Conservation (phyloP, 495 filamentous ascomycete species). For the Rhizodiscina lignyota region DNA sequence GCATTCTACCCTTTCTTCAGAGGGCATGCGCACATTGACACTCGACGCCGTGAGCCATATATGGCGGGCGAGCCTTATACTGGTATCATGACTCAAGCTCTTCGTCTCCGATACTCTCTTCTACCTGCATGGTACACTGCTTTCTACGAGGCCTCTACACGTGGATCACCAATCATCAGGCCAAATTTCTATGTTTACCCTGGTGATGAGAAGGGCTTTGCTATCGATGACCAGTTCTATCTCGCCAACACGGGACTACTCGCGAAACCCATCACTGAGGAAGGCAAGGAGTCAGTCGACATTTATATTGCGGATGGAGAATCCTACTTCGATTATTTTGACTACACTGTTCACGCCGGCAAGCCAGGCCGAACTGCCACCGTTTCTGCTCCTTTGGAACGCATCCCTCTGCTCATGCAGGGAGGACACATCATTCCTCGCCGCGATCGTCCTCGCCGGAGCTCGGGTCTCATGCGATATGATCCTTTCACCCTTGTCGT, state of each 20-base stretch:
- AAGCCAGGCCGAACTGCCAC: constrained; percentile 43
- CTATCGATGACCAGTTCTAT: constrained; percentile 86
- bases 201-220: constrained; percentile 68
- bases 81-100: constrained; percentile 68
- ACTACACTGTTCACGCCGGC: constrained; percentile 57
- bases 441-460: constrained; percentile 71
- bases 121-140: constrained; percentile 94
- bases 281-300: constrained; percentile 53
- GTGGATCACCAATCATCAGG: constrained; percentile 73
- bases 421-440: constrained; percentile 85
- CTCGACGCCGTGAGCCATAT: constrained; percentile 86
- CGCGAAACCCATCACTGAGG: constrained; percentile 67
- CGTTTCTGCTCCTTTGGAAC: constrained; percentile 68
- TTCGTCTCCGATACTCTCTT: constrained; percentile 76
- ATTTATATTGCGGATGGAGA: constrained; percentile 78
- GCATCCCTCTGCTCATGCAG: constrained; percentile 76
- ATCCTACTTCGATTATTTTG: constrained; percentile 89
- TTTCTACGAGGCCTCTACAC: constrained; percentile 72
- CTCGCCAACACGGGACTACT: constrained; percentile 73
- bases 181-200: constrained; percentile 89
- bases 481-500: constrained; percentile 90
- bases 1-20: constrained; percentile 99
- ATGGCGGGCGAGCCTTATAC: constrained; percentile 71
- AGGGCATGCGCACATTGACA: constrained; percentile 93
- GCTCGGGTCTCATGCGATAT: constrained; percentile 74